Base-by-base conservation (phyloP, 208 protist species). In the Acanthamoeba culbertsoni region DNA sequence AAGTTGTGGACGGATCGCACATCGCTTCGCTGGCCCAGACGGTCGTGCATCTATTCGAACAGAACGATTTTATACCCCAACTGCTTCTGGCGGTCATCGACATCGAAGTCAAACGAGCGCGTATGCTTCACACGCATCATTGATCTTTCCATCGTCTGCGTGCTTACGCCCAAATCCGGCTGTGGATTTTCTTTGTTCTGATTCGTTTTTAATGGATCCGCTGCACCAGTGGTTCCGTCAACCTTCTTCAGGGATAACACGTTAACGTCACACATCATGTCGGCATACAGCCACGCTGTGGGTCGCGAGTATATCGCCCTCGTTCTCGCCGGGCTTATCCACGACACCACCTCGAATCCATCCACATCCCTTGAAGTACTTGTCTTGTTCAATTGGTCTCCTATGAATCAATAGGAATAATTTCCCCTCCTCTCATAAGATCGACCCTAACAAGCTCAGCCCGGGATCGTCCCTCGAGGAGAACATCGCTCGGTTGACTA, bases 161-260 rank as follows among this genome's bases (percentile, higher is more conserved):
- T 7, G 26, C 33, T 26, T 73, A 33, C 28, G 62, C 62, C 33
- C 16, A 28, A 42, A 42, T 4, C 35, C 12, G 12, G 40, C 1
- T 42, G 37, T 77, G 37, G 23, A 20, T 40, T 12, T 31, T 18
- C 35, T 2, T 51, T 82, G 71, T 31, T 23, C 37, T 48, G 10
- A 28, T 18, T 77, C 4, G 8, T 16, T 55, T 31, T 20, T 35
- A 45, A n/a, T n/a, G n/a, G n/a, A n/a, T n/a, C n/a, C n/a, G n/a
- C n/a, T n/a, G n/a, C n/a, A n/a, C n/a, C 48, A 89, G 77, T 62
- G 4, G 48, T 65, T 48, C 79, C 79, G 65, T 43, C 79, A n/a
- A 89, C 79, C 2, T 65, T 89, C 33, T 89, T 89, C 55, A 45
- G 79, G 10, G 79, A 89, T 35, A 89, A 89, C 79, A 89, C 46